Base-by-base conservation (phyloP, 306 rosid genomes). In the Dryas octopetala region DNA sequence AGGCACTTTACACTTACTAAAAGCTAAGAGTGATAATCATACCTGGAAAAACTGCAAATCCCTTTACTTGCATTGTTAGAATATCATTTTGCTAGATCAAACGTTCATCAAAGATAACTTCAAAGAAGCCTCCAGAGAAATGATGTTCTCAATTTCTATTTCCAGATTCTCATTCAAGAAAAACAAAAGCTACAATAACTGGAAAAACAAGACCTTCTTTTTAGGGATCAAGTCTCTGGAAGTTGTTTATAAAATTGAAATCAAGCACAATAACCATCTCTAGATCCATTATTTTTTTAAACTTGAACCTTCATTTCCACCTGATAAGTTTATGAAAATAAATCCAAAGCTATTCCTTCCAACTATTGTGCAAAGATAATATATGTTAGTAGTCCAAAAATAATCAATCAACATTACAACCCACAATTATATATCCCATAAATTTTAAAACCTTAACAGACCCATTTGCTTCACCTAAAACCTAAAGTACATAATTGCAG, bases 1-100 rank as follows among this genome's bases (percentile, higher is more conserved):
- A 23, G 23, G 23, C 23, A 23, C 23, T 23, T 23, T 23, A 23
- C 23, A 23, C 23, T 23, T 23, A 23, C 23, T 23, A 23, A 23
- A 23, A 23, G 67, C 67, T 14, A 40, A 1, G 12, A 38, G 48
- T 41, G 13, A 41, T 14, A 62, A 15, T 62, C 16, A 44, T 38
- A 62, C 26, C 68, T 40, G 67, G 59, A 40, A 62, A 0, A 62
- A 62, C 67, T 41, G 68, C 49, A 62, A 15, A 60, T 12, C 65
- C 65, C 44, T 1, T 5, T 60, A 28, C 43, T 60, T 60, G 17
- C 44, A 11, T 28, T 60, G 44, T 28, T 11, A 28, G 15, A 28
- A 32, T 11, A 60, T 60, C 65, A 11, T 11, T 60, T 2, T 60
- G 17, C 65, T 60, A 5, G 28, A 60, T 1, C 43, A 1, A 10